A percentile compares a stretch with the other conserved stretches of the same genome.
These are phyloP conservation scores for Boletus barrowsii DNA, from an alignment of 768 basidiomycete genomes.

Conservation along the genomic window DNA sequence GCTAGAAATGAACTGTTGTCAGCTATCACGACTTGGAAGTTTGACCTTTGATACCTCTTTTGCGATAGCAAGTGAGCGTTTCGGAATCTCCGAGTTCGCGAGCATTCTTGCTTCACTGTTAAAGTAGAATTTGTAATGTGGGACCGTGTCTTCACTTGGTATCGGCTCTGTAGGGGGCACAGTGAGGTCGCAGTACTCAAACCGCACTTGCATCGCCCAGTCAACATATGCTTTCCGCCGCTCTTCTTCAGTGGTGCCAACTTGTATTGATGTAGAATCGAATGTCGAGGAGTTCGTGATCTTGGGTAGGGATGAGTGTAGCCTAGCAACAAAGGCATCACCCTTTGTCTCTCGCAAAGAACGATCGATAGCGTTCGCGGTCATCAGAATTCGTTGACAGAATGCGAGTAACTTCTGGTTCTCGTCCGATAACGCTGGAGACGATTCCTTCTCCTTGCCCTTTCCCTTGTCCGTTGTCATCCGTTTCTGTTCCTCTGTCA, in stretches of 20 bases:
- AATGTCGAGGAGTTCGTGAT: slow-evolving; percentile 54
- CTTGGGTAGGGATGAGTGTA: slow-evolving; percentile 74
- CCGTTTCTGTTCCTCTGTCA: slow-evolving; percentile 89
- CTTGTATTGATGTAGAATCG: slow-evolving; percentile 33
- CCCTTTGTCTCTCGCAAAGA: slow-evolving; percentile 90
- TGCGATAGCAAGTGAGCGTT: slow-evolving; percentile 89
- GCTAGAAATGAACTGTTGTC: slow-evolving; percentile 41
- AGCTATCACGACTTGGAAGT: background rate
- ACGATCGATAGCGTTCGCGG: slow-evolving; percentile 82
- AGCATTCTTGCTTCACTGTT: slow-evolving; percentile 83
- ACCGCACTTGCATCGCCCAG: slow-evolving; percentile 79
- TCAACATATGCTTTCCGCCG: slow-evolving; percentile 69
- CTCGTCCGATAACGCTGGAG: slow-evolving; percentile 56
- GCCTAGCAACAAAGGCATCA: slow-evolving; percentile 74
- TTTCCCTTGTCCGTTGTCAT: slow-evolving; percentile 72
- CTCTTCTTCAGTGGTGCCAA: slow-evolving; percentile 63
- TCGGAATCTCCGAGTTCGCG: slow-evolving; percentile 82
- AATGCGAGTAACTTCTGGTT: slow-evolving; percentile 76
- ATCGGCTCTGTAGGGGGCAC: slow-evolving; percentile 35
- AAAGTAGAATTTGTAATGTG: slow-evolving; percentile 80
- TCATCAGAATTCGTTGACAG: slow-evolving; percentile 81
- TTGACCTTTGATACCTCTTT: slow-evolving; percentile 66
- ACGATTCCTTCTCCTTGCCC: slow-evolving; percentile 48
- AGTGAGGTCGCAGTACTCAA: slow-evolving; percentile 89
- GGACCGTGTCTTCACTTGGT: slow-evolving; percentile 49